These are phyloP conservation scores for Polygonum aviculare DNA, from an alignment of 148 eudicot genomes.

Conservation along the genomic window DNA sequence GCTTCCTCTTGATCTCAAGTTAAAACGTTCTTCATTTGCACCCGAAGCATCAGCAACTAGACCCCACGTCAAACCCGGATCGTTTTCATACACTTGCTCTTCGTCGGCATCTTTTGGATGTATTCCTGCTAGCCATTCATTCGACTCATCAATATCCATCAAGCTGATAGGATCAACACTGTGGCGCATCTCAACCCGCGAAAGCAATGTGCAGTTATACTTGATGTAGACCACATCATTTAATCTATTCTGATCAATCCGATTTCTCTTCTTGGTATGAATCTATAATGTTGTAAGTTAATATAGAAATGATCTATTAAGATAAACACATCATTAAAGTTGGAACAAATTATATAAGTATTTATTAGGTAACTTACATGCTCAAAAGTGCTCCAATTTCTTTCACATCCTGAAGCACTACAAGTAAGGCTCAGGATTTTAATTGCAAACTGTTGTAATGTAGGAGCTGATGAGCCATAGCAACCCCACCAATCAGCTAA, in stretches of 20 bases:
- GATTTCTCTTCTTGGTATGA: not conserved
- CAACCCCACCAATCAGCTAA: too few species aligned
- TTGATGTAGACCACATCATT: not conserved
- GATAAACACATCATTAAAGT: not conserved
- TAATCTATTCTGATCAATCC: not conserved
- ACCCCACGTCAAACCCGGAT: not conserved
- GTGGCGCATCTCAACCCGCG: not conserved
- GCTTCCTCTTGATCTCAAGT: not conserved
- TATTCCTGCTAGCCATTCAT: not conserved
- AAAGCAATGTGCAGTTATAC: not conserved
- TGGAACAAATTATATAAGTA: not conserved
- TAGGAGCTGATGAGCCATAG: not conserved
- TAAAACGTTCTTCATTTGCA: not conserved
- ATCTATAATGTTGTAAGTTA: not conserved
- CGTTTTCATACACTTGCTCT: not conserved
- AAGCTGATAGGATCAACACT: too few species aligned
- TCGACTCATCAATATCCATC: not conserved
- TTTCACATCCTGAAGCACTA: not conserved
- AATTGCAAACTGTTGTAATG: not conserved
- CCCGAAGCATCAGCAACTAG: not conserved
- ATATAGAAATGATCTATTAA: not conserved
- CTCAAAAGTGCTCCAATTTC: not conserved
- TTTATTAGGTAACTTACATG: not conserved
- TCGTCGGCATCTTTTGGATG: not conserved
- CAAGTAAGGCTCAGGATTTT: not conserved